Conservation (phyloP, 1,284 basidiomycete genomes). For the Peniophora sp. region DNA sequence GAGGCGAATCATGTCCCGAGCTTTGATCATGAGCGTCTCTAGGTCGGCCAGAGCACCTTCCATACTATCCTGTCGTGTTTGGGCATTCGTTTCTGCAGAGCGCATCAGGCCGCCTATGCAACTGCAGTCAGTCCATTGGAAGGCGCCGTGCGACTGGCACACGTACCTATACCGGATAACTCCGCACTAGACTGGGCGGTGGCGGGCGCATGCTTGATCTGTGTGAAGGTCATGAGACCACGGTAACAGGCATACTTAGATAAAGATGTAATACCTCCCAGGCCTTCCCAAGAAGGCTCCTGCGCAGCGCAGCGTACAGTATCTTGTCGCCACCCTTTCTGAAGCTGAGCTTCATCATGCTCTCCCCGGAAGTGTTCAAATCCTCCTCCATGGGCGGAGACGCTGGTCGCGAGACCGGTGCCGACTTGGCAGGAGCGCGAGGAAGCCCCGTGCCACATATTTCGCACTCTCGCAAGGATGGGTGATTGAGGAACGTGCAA, state of each 20-base stretch:
- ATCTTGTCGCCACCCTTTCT: constrained; percentile 83
- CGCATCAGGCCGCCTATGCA: constrained; percentile 71
- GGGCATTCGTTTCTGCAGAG: constrained; percentile 61
- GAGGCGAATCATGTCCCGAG: constrained; percentile 87
- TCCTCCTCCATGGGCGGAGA: constrained; percentile 33
- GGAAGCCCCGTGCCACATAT: constrained; percentile 75
- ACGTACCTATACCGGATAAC: constrained; percentile 47
- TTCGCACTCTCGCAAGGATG: constrained; percentile 72
- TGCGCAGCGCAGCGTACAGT: constrained; percentile 78
- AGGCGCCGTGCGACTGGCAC: background rate
- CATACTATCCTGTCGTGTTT: constrained; percentile 61
- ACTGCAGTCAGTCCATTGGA: background rate
- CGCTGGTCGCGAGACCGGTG: constrained; percentile 47
- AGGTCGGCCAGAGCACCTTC: constrained; percentile 81
- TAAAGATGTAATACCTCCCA: constrained; percentile 67
- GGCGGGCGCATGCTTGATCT: background rate
- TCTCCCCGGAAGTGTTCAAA: constrained; percentile 16
- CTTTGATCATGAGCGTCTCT: constrained; percentile 87
- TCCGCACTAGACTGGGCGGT: constrained; percentile 10
- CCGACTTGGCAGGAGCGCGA: constrained; percentile 37
- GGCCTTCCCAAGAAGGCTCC: constrained; percentile 66
- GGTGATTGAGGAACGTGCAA: constrained; percentile 92
- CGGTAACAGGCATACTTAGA: constrained; percentile 2
- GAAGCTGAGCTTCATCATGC: constrained; percentile 76
- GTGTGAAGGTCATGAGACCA: constrained; percentile 3